Conservation (phyloP, 257 asterid species). For the Ajuga chamaepitys region DNA sequence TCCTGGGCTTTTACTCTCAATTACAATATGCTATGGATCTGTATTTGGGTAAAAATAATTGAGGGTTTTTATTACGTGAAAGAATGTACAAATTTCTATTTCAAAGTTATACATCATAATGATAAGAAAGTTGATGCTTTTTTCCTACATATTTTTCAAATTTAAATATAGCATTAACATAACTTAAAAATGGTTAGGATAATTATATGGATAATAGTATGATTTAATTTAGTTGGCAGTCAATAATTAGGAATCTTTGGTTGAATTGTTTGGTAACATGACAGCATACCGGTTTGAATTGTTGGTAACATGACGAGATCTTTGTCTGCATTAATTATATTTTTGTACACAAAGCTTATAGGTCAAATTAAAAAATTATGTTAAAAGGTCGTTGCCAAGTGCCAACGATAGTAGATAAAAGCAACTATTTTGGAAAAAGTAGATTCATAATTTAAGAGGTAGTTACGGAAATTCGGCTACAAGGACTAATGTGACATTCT, state of each 20-base stretch:
- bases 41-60: too few species aligned
- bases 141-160: too few species aligned
- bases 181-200: too few species aligned
- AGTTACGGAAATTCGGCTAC: not conserved
- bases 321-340: not conserved
- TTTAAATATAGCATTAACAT: too few species aligned
- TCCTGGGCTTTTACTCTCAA: too few species aligned
- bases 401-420: not conserved
- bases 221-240: too few species aligned
- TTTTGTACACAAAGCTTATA: not conserved
- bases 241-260: not conserved
- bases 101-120: too few species aligned
- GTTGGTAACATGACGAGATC: not conserved
- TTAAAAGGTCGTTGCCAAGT: too few species aligned
- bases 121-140: too few species aligned
- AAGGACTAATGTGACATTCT: not conserved
- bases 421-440: slow-evolving; percentile 1
- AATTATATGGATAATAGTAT: too few species aligned
- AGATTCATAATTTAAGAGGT: not conserved
- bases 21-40: too few species aligned
- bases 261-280: slow-evolving; percentile 1
- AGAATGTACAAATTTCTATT: not conserved
- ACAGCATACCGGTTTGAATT: slow-evolving; percentile 2
- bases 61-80: not conserved
- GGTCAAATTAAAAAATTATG: not conserved